A percentile compares a stretch with the other conserved stretches of the same genome.
Conservation (phyloP, 495 filamentous ascomycete genomes). For the Pseudotulostoma volvatum region DNA sequence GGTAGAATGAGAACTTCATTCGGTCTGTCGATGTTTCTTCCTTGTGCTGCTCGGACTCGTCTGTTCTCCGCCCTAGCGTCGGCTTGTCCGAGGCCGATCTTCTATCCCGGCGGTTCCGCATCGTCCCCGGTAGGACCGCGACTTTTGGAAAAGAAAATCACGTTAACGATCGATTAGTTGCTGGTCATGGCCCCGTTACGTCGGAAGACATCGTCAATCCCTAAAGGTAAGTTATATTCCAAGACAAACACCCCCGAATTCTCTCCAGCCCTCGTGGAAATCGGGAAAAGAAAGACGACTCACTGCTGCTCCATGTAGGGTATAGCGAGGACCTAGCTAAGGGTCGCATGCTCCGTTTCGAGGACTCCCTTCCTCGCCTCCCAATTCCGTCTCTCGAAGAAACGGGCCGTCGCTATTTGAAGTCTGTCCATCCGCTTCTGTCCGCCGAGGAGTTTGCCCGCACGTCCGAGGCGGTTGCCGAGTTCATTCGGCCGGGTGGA, state of each 20-base stretch:
- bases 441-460: constrained; percentile 52
- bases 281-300: constrained; percentile 1
- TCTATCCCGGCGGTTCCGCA: too few relatives aligned
- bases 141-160: too few relatives aligned
- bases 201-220: constrained; percentile 30
- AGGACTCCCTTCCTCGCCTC: constrained; percentile 81
- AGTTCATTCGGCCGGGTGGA: constrained; percentile 68
- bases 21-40: constrained; percentile 35
- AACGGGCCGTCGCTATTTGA: constrained; percentile 79
- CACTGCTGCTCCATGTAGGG: constrained; percentile 30
- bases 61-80: constrained; percentile 20
- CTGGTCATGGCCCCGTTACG: constrained; percentile 25
- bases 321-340: constrained; percentile 87
- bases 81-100: too few relatives aligned
- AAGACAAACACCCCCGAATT: background rate
- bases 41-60: constrained; percentile 32
- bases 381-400: constrained; percentile 91
- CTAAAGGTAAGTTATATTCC: constrained; percentile 23
- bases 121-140: too few relatives aligned
- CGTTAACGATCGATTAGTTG: too few relatives aligned
- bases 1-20: too few relatives aligned
- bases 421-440: constrained; percentile 74
- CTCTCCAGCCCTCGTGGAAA: too few relatives aligned
- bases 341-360: constrained; percentile 86
- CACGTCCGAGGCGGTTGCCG: constrained; percentile 67